Evolutionary conservation across 2,329 filamentous ascomycete species (phyloP).

Genomic region (Aspergillus hiratsukae): DNA sequence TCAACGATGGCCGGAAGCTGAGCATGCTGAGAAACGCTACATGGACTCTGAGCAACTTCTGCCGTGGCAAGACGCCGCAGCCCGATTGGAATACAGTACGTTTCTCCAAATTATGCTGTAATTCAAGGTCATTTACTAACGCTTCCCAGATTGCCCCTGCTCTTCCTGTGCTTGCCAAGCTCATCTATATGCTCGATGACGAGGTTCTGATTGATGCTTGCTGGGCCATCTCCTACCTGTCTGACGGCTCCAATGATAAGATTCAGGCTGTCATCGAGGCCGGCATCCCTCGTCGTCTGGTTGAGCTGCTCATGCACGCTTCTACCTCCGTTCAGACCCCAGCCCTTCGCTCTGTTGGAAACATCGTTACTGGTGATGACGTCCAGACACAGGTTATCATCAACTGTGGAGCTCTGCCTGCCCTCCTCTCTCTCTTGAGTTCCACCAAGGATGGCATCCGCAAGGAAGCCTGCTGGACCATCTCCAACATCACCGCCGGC

Average conservation of each 20-base stretch:
- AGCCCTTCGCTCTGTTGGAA: conserved; percentile 92
- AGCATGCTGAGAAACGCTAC: conserved; percentile 99
- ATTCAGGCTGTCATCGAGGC: conserved; percentile 99
- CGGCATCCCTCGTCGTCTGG: conserved; percentile 90
- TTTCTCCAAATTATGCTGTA: conserved; percentile 19
- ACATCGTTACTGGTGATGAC: conserved; percentile 98
- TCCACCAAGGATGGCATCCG: conserved; percentile 98
- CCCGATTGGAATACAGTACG: conserved; percentile 94
- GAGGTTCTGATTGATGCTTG: conserved; percentile 98
- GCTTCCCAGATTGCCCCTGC: conserved; percentile 77
- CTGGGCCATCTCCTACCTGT: conserved; percentile 99
- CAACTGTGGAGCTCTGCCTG: conserved; percentile 90
- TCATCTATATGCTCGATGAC: conserved; percentile 97
- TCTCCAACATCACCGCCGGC: conserved; percentile 96
- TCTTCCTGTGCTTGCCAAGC: conserved; percentile 89
- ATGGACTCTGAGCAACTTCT: conserved; percentile 99
- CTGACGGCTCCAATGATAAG: conserved; percentile 97
- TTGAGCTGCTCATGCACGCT: conserved; percentile 96
- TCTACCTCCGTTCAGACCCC: conserved; percentile 98
- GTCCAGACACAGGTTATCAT: conserved; percentile 99
- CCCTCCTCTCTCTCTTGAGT: conserved; percentile 87
- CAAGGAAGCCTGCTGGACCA: conserved; percentile 99
- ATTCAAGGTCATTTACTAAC: conserved; percentile 13
- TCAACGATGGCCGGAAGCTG: conserved; percentile 96
- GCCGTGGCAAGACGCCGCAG: conserved; percentile 97